phyloP scores from a whole-genome alignment of 257 asterid genomes.

The Capsicum chinense region DNA sequence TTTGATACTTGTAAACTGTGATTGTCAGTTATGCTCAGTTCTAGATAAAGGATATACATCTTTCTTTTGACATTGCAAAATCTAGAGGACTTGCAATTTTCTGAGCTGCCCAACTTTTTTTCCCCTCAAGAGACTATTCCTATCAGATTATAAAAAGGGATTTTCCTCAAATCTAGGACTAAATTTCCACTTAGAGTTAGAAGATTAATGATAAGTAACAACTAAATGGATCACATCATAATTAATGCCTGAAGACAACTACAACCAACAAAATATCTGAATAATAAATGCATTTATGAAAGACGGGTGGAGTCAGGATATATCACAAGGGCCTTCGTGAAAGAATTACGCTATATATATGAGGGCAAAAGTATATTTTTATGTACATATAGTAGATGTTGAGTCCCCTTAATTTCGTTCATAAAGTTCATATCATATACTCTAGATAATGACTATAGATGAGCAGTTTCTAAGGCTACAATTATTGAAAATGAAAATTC shows the following conservation, averaged over 20 bases:
- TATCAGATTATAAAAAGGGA: neutral
- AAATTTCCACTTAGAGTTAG: neutral
- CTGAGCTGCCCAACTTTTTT: neutral
- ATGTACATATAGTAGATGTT: no score
- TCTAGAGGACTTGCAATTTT: neutral
- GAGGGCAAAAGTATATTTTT: no score
- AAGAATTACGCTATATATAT: no score
- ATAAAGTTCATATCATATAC: neutral
- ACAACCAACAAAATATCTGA: neutral
- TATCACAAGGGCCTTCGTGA: no score
- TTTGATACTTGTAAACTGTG: neutral
- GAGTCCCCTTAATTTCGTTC: neutral
- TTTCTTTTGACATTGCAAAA: no score
- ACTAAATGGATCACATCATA: no score
- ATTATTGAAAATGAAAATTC: conserved; percentile 21
- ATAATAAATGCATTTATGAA: neutral
- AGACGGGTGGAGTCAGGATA: no score
- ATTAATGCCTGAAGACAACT: neutral
- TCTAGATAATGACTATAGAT: conserved; percentile 10
- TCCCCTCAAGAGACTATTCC: neutral
- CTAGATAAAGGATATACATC: no score
- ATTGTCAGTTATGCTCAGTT: neutral
- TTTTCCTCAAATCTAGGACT: neutral
- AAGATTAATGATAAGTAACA: no score
- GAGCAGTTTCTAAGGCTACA: conserved; percentile 15